Conservation (phyloP, 2,329 filamentous ascomycete species). For the Colletotrichum eremochloae region DNA sequence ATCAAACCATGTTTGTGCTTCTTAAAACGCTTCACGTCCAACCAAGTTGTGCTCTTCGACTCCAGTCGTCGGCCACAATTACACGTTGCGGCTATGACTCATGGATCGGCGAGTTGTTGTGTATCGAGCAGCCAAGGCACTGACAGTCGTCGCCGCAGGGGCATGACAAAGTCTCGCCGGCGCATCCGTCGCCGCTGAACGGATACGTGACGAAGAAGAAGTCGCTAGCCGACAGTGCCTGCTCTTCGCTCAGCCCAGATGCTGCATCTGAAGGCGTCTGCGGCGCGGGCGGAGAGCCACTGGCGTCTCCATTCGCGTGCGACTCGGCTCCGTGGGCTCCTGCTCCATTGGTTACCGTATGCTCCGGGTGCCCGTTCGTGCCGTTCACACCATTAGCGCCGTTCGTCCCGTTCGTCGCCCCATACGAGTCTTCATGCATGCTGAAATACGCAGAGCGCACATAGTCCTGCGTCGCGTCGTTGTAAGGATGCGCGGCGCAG, state of each 20-base stretch:
- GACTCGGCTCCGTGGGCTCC: conserved; percentile 12
- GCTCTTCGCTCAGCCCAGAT: conserved; percentile 62
- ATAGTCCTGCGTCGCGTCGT: conserved; percentile 69
- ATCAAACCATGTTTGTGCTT: conserved; percentile 16
- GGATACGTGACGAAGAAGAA: conserved; percentile 73
- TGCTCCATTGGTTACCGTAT: conserved; percentile 28
- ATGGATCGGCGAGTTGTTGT: conserved; percentile 50
- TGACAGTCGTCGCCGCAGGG: conserved; percentile 72
- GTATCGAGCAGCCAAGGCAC: conserved; percentile 70
- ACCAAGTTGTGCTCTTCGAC: not conserved
- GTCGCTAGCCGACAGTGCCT: conserved; percentile 64
- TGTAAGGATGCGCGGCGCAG: conserved; percentile 77
- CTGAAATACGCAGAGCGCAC: conserved; percentile 63
- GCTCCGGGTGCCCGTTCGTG: conserved; percentile 40
- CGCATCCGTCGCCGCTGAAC: conserved; percentile 59
- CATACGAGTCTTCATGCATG: conserved; percentile 54
- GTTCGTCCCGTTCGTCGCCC: conserved; percentile 45
- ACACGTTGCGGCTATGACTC: conserved; percentile 17
- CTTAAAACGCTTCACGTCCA: not conserved
- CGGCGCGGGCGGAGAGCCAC: conserved; percentile 54
- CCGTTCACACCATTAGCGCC: conserved; percentile 40
- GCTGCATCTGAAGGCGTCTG: conserved; percentile 64
- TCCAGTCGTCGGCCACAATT: not conserved
- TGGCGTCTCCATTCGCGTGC: conserved; percentile 24
- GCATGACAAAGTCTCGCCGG: conserved; percentile 64